Base-by-base conservation (phyloP, 495 filamentous ascomycete species). In the Penicillium manginii region DNA sequence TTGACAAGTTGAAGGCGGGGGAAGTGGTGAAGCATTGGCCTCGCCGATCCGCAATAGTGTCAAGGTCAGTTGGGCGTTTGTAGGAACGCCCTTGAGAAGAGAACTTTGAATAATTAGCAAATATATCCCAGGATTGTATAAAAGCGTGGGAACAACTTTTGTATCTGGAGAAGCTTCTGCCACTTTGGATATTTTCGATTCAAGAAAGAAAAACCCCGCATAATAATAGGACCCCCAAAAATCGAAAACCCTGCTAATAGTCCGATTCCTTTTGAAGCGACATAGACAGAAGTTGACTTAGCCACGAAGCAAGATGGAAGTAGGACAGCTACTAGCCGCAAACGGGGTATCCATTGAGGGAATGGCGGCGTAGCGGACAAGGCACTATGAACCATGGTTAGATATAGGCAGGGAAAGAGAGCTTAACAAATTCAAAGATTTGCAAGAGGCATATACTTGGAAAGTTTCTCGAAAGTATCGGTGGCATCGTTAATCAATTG, bases 21-120 rank as follows among this genome's bases (percentile, higher is more conserved):
- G 91, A 1, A 96, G 74, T 0, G 91, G 91, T 2, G 88, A 85
- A 58, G 88, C 85, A 74, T 91, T 93, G 11, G 83, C 85, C 72
- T 96, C 92, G 47, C 91, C 89, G 42, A 93, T 84, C 19, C 92
- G 89, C 12, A 97, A 86, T 11, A 96, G 82, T 1, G 91, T 94
- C 12, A 96, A 70, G 0, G 91, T 89, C 21, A 96, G 76, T 62
- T 96, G 92, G 12, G 90, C 91, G 70, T 96, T 93, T 3, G 91
- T 96, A 0, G 92, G 92, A 39, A 93, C 84, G 15, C 89, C 90
- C 66, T 90, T 91, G 50, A 96, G 86, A 2, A 96, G 59, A 0
- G 84, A 88, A 64, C 84, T 88, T 45, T 18, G 15, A n/a, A 22
- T 48, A 32, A 53, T 67, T 37, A 60, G 54, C 15, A 57, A 54